Evolutionary conservation across 2,329 filamentous ascomycete species (phyloP), one percentile per base, ranked within the genome.

Genomic region (Trichoderma oligosporum): DNA sequence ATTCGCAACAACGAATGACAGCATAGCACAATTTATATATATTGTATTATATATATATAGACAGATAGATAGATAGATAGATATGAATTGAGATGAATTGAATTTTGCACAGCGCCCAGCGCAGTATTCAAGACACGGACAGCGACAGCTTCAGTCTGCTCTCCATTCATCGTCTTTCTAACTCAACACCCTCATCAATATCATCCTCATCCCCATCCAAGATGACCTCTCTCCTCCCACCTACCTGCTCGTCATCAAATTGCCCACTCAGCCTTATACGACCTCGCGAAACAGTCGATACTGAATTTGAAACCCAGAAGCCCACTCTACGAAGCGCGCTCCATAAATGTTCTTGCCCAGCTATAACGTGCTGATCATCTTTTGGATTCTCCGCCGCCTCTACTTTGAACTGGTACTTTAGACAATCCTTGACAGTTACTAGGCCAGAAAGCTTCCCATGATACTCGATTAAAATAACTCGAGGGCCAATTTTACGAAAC

Each of bases 391-490:
- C 91, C 39, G 88, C 84, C 7, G 89, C 89, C 71, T 99, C 94
- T 1, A 89, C 90, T 76, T 94, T 95, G 82, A 97, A 96, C 72
- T 99, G 93, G 68, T 96, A 97, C 70, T 94, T 96, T 56, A 99
- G 76, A 64, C 94, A 97, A 70, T 99, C 94, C 71, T 99, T 99
- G 61, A 97, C 89, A 0, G 94, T 99, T 1, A 99, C 89, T 0
- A 99, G 79, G 0, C 94, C 94, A 0, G 82, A 83, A 2, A 99
- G 80, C 48, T 84, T 83, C 12, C 94, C 94, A 58, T 89, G 88
- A 68, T 96, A 88, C 71, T 99, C 94, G 36, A 97, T 87, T 3
- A 99, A 80, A 48, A 99, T 93, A 5, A 97, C 91, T 1, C 94
- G 84, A 0, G 93, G 94, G 0, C 94, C 94, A 70, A 99, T 95